Percentiles rank a stretch among this genome's conserved stretches.
These are phyloP conservation scores for Ophiostoma piceae DNA, from an alignment of 2,329 filamentous ascomycete genomes.

Conservation along the genomic window DNA sequence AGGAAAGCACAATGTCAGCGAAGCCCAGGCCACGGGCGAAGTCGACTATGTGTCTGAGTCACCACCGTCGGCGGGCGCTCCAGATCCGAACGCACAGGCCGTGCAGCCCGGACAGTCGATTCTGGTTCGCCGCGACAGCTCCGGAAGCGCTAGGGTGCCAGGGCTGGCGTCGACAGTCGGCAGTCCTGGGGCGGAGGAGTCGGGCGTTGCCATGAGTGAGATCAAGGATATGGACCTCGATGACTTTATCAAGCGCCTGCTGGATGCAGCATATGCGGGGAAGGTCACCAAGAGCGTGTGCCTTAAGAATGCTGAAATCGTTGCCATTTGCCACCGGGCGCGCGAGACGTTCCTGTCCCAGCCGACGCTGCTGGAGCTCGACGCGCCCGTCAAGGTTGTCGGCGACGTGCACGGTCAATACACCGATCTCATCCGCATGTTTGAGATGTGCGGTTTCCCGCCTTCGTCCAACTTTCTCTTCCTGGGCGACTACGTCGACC, in stretches of 20 bases:
- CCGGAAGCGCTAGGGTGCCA: conserved; percentile 58
- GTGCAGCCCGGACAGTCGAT: conserved; percentile 83
- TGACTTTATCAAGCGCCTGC: conserved; percentile 89
- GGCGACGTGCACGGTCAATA: conserved; percentile 97
- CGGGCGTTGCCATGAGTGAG: conserved; percentile 74
- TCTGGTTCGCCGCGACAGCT: conserved; percentile 71
- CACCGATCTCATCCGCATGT: conserved; percentile 91
- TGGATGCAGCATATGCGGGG: conserved; percentile 91
- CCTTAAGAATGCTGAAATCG: conserved; percentile 95
- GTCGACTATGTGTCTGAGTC: conserved; percentile 92
- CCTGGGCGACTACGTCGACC: conserved; percentile 96
- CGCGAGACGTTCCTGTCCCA: conserved; percentile 87
- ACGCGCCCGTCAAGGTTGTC: conserved; percentile 95
- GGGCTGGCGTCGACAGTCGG: conserved; percentile 24
- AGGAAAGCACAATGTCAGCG: conserved; percentile 71
- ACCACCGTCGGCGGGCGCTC: conserved; percentile 63
- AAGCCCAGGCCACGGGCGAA: conserved; percentile 80
- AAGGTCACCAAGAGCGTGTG: conserved; percentile 98
- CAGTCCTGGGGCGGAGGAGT: conserved; percentile 22
- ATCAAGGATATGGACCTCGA: conserved; percentile 92
- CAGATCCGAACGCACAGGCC: conserved; percentile 45
- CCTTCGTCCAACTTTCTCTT: conserved; percentile 90
- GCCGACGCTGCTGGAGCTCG: conserved; percentile 83
- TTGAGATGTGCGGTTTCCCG: conserved; percentile 97
- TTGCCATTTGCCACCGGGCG: conserved; percentile 82